Conservation (phyloP, 2,329 filamentous ascomycete genomes). For the Fusarium oxysporum region DNA sequence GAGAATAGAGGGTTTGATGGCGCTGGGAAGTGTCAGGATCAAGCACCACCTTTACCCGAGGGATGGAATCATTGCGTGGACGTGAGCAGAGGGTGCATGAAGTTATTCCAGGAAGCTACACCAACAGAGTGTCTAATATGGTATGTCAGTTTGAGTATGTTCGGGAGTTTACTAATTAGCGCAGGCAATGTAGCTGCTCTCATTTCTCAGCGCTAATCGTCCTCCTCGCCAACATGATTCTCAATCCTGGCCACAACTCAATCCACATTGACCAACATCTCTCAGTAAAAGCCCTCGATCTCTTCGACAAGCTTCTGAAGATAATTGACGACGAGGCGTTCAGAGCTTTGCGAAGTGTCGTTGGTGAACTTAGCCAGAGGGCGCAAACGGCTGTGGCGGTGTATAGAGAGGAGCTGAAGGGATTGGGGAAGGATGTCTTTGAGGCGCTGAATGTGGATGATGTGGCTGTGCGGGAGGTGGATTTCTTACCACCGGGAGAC, state of each 20-base stretch:
- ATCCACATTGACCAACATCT: conserved; percentile 47
- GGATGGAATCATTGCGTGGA: conserved; percentile 51
- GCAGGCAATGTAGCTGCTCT: conserved; percentile 47
- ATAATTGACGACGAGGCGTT: conserved; percentile 37
- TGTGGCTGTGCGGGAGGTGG: background rate
- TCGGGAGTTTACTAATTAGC: background rate
- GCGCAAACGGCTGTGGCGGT: conserved; percentile 30
- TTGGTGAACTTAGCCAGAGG: conserved; percentile 38
- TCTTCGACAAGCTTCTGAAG: conserved; percentile 45
- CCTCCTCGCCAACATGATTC: conserved; percentile 49
- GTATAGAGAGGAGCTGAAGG: conserved; percentile 4
- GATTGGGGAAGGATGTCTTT: conserved; percentile 4
- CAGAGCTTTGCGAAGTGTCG: conserved; percentile 12
- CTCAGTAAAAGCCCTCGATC: conserved; percentile 40
- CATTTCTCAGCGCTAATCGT: conserved; percentile 52
- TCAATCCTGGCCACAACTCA: conserved; percentile 43
- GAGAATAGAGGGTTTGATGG: background rate
- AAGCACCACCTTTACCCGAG: conserved; percentile 39
- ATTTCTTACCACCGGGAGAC: conserved; percentile 12
- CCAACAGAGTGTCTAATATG: conserved; percentile 50
- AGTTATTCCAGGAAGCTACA: conserved; percentile 46
- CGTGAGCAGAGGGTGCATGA: conserved; percentile 51
- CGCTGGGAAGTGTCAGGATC: background rate
- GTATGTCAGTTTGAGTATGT: conserved; percentile 21
- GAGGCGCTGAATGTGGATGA: conserved; percentile 10